Evolutionary conservation across 805 yeast genomes (phyloP), one percentile per base, ranked within the genome.

Genomic region (Gaillardinia entomophila): DNA sequence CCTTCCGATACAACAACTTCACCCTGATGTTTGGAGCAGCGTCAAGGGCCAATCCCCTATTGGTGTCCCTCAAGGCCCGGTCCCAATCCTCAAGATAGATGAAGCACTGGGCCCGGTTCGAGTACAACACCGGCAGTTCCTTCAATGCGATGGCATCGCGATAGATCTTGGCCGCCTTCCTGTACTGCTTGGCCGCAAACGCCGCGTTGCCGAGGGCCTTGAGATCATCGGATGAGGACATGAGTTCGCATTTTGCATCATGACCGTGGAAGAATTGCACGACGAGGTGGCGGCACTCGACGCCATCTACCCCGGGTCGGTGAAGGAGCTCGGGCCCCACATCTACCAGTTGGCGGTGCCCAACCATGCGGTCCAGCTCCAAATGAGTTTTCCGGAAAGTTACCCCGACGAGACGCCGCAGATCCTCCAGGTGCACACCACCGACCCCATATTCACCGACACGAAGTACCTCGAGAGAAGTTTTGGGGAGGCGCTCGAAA

Each of bases 271-370:
- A 38, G 82, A 79, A 22, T 58, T 82, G 5, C 50, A 50, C 14
- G 92, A 86, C 34, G 98, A 90, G 49, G 57, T 86, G 13, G 78
- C 74, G 25, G 90, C 96, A 10, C 77, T 90, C 8, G 82, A 85
- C 35, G 92, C 96, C 3, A 90, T 92, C 10, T 90, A 77, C 49
- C 96, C 95, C 1, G 83, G 70, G 12, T 66, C 76, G 26, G 52
- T 77, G 23, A 55, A 58, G 3, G 46, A 44, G 16, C 32, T 69
- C 6, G 67, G 58, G 0, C 60, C 66, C 0, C 58, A 57, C 12
- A 50, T 71, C 3, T 66, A 66, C 37, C 71, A 71, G 28, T 62
- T 82, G 11, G 58, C 60, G 16, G 56, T 76, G 1, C 87, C 95
- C 0, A 75, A 77, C 33, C 82, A 81, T 45, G 77, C 75, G 31